Evolutionary conservation across 164 flowering plant genomes (phyloP).

Genomic region (Houttuynia cordata): DNA sequence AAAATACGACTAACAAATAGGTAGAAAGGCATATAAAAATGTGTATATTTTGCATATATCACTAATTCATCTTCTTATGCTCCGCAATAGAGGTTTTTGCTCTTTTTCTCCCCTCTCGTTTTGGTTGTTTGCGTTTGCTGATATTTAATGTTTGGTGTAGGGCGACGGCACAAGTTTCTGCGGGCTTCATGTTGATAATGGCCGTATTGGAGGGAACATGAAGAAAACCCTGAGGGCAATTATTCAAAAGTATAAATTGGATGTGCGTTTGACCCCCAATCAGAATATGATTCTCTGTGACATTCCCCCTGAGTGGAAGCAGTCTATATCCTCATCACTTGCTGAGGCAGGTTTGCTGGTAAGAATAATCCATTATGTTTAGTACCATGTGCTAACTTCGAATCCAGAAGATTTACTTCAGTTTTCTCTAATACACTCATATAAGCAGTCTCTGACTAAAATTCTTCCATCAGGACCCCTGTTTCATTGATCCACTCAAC

Average conservation of each 20-base stretch:
- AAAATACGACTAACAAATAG: too few relatives aligned
- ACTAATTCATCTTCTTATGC: too few relatives aligned
- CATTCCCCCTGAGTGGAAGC: conserved; percentile 66
- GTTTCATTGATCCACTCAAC: conserved; percentile 84
- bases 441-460: conserved; percentile 5
- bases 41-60: too few relatives aligned
- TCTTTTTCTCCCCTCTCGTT: not conserved
- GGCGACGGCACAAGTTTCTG: conserved; percentile 79
- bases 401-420: not conserved
- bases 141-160: conserved; percentile 21
- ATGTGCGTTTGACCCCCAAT: conserved; percentile 87
- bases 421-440: not conserved
- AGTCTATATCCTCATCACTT: conserved; percentile 67
- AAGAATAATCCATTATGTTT: conserved; percentile 5
- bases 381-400: not conserved
- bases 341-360: conserved; percentile 94
- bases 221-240: conserved; percentile 78
- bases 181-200: conserved; percentile 94
- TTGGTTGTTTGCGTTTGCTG: not conserved
- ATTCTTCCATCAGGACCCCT: conserved; percentile 47
- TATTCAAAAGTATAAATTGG: conserved; percentile 74
- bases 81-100: not conserved
- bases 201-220: conserved; percentile 79
- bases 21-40: too few relatives aligned
- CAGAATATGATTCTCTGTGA: conserved; percentile 86